Conservation (phyloP, 371 early-diverging fungal species). For the Syncephalastrum sp. region DNA sequence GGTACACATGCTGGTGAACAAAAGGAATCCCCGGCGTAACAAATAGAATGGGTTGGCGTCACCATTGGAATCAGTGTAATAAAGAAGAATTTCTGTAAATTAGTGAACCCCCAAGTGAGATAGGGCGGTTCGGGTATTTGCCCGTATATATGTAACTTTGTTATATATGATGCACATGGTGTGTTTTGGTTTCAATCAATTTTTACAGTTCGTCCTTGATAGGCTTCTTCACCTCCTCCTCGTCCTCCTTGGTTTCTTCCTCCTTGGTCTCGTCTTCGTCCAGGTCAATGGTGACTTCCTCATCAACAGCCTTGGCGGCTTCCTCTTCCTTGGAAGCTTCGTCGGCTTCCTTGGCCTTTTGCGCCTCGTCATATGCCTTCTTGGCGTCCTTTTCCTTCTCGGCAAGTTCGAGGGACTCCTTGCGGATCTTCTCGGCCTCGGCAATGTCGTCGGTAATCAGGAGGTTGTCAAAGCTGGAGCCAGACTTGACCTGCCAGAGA, state of each 20-base stretch:
- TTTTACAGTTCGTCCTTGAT: conserved; percentile 53
- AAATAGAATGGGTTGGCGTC: too few species aligned
- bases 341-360: conserved; percentile 37
- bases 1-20: too few species aligned
- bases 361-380: conserved; percentile 38
- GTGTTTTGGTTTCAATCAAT: conserved; percentile 1
- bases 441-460: conserved; percentile 73
- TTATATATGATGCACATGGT: too few species aligned
- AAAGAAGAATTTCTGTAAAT: too few species aligned
- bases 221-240: conserved; percentile 34
- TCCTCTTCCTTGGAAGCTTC: conserved; percentile 28
- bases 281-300: conserved; percentile 27
- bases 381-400: conserved; percentile 56
- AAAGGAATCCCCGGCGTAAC: too few species aligned
- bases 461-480: conserved; percentile 93
- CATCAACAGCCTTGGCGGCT: conserved; percentile 23
- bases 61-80: too few species aligned
- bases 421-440: conserved; percentile 64
- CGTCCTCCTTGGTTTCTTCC: conserved; percentile 23
- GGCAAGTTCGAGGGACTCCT: conserved; percentile 61
- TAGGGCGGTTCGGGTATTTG: too few species aligned
- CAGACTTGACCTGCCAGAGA: conserved; percentile 95
- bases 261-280: conserved; percentile 30
- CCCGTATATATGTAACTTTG: too few species aligned
- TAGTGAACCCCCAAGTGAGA: too few species aligned